phyloP scores from a whole-genome alignment of 1,284 basidiomycete species.

The Sporisorium iseilematis-ciliati region DNA sequence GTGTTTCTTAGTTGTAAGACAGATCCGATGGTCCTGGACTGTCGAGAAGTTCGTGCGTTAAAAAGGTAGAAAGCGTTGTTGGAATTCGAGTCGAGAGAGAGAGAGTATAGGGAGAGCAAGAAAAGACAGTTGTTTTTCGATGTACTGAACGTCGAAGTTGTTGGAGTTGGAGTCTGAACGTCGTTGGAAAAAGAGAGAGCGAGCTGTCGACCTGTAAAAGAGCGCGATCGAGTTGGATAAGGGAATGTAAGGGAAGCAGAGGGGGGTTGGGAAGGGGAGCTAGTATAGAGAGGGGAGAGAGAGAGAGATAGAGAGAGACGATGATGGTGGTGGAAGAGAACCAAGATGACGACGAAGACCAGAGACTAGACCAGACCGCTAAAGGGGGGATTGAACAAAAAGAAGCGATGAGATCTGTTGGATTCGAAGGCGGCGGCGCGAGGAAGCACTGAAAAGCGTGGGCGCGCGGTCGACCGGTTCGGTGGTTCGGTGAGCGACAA shows the following conservation, averaged over 20 bases:
- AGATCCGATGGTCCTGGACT: neutral
- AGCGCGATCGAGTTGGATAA: conserved; percentile 31
- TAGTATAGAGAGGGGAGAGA: conserved; percentile 16
- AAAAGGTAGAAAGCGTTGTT: conserved; percentile 3
- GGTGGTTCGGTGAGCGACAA: too few relatives aligned
- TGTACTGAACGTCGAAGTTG: conserved; percentile 21
- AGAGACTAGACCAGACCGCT: conserved; percentile 3
- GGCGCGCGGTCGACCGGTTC: neutral
- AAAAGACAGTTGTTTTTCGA: conserved; percentile 44
- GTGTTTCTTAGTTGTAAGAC: conserved; percentile 2
- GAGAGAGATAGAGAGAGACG: conserved; percentile 13
- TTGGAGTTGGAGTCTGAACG: neutral
- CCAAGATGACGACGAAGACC: conserved; percentile 37
- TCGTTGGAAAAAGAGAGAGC: conserved; percentile 20
- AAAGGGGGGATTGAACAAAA: neutral
- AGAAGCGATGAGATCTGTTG: conserved; percentile 8
- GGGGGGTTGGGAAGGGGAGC: conserved; percentile 9
- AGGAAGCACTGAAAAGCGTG: neutral
- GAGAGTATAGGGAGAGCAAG: conserved; percentile 14
- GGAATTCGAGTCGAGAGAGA: conserved; percentile 5
- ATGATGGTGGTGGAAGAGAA: conserved; percentile 45
- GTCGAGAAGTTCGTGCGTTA: conserved; percentile 1
- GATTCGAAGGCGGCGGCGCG: neutral
- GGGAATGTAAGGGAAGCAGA: conserved; percentile 5
- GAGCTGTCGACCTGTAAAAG: conserved; percentile 22